Percentiles rank a stretch among this genome's conserved stretches.
Conservation (phyloP, 352 stramenopile genomes). For the Phytophthora podocarpi region DNA sequence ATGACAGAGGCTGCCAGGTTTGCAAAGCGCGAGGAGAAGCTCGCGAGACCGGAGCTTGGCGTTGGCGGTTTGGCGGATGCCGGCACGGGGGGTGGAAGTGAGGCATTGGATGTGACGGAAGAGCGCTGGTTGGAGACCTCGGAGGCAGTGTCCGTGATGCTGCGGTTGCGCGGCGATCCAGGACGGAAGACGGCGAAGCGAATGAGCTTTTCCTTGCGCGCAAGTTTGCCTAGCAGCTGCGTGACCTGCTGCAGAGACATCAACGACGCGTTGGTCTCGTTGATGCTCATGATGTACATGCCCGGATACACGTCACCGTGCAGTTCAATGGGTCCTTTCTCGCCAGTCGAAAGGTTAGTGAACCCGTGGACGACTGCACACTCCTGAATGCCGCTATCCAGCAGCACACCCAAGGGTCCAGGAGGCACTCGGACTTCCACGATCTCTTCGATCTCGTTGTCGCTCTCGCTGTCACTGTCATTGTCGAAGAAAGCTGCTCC, state of each 20-base stretch:
- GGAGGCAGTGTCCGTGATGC: conserved; percentile 45
- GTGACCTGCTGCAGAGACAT: conserved; percentile 81
- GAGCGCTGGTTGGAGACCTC: conserved; percentile 50
- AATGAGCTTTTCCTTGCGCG: conserved; percentile 81
- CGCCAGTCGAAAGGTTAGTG: conserved; percentile 60
- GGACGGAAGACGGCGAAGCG: conserved; percentile 78
- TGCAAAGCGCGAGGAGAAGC: conserved; percentile 66
- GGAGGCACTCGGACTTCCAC: conserved; percentile 77
- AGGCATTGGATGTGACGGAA: conserved; percentile 41
- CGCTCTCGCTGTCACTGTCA: conserved; percentile 77
- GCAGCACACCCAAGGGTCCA: conserved; percentile 71
- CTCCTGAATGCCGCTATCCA: conserved; percentile 79
- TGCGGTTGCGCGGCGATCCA: conserved; percentile 49
- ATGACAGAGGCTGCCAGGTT: conserved; percentile 59
- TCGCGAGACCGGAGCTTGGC: conserved; percentile 29
- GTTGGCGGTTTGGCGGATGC: conserved; percentile 41
- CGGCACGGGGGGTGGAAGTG: conserved; percentile 43
- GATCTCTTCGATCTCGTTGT: conserved; percentile 79
- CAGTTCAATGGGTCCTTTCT: conserved; percentile 66
- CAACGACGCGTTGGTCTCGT: conserved; percentile 82
- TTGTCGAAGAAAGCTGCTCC: conserved; percentile 85
- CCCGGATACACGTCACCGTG: conserved; percentile 69
- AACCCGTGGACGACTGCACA: conserved; percentile 87
- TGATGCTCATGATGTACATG: conserved; percentile 90
- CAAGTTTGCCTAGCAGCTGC: conserved; percentile 72